Evolutionary conservation across 306 rosid genomes (phyloP).

Genomic region (Canavalia gladiata): DNA sequence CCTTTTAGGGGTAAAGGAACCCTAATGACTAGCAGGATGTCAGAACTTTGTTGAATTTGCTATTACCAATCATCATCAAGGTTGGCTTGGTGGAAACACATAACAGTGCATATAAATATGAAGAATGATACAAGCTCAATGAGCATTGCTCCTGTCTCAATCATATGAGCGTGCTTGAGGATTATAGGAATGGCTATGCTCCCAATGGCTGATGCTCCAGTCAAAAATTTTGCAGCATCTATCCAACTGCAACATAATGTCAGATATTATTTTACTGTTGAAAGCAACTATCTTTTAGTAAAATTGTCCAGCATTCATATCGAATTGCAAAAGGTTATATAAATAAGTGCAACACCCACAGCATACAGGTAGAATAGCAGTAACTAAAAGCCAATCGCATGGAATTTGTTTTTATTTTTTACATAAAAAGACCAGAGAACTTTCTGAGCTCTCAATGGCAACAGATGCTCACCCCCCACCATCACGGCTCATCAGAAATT

Average conservation of each 20-base stretch:
- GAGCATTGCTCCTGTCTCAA: conserved; percentile 95
- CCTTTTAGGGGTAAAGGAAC: conserved; percentile 14
- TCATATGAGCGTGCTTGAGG: conserved; percentile 90
- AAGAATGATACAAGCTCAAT: conserved; percentile 93
- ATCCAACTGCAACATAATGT: conserved; percentile 76
- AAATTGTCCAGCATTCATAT: neutral
- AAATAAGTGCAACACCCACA: conserved; percentile 5
- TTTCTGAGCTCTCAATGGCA: conserved; percentile 11
- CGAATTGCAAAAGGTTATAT: conserved; percentile 11
- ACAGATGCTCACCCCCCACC: conserved; percentile 59
- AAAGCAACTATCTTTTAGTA: neutral
- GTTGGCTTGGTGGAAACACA: conserved; percentile 95
- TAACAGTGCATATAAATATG: conserved; percentile 85
- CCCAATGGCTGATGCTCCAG: conserved; percentile 92
- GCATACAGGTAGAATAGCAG: conserved; percentile 33
- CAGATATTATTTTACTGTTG: conserved; percentile 2
- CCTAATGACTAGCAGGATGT: conserved; percentile 35
- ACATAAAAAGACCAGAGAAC: conserved; percentile 23
- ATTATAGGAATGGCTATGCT: conserved; percentile 96
- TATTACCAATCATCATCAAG: conserved; percentile 95
- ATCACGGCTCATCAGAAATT: conserved; percentile 77
- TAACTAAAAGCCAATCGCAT: neutral
- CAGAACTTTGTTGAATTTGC: conserved; percentile 13
- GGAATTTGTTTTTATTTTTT: neutral
- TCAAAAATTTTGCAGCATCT: conserved; percentile 93